A percentile compares a stretch with the other conserved stretches of the same genome.
Conservation (phyloP, 2,329 filamentous ascomycete species). For the Beauveria sp. region DNA sequence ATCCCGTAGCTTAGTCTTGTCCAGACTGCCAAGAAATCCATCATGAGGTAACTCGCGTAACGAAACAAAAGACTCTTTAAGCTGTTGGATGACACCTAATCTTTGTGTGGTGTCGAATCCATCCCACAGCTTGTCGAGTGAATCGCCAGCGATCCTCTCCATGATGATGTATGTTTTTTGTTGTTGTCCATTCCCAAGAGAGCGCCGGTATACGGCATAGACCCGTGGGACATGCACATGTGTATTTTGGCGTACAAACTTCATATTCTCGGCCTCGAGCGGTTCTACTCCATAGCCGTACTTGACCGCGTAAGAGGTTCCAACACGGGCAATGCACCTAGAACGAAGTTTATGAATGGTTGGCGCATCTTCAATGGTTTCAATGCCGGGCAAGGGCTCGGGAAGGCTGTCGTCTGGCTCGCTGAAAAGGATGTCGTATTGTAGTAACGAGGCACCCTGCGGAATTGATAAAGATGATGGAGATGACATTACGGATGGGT, state of each 20-base stretch:
- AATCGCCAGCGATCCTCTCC: conserved; percentile 10
- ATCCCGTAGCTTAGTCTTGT: conserved; percentile 11
- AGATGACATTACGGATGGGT: background rate
- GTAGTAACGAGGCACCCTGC: background rate
- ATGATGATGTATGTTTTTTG: conserved; percentile 14
- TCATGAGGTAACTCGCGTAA: conserved; percentile 9
- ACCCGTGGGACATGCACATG: conserved; percentile 11
- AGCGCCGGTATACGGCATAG: conserved; percentile 11
- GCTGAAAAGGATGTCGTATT: conserved; percentile 10
- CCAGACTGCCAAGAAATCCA: conserved; percentile 13
- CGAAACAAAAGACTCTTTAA: conserved; percentile 6
- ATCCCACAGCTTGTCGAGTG: conserved; percentile 12
- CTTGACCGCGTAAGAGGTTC: conserved; percentile 10
- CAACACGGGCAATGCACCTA: conserved; percentile 5
- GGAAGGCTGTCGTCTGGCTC: conserved; percentile 2
- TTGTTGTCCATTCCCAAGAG: background rate
- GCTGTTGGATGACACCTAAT: background rate
- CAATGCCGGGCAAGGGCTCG: conserved; percentile 12
- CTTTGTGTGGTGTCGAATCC: background rate
- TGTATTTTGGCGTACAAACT: conserved; percentile 3
- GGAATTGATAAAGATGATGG: background rate
- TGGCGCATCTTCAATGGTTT: conserved; percentile 11
- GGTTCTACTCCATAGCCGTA: conserved; percentile 10
- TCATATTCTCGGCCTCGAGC: conserved; percentile 12
- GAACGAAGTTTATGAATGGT: background rate